A percentile compares a stretch with the other conserved stretches of the same genome.
phyloP scores from a whole-genome alignment of 2,329 filamentous ascomycete species.

The Alternaria sp. region DNA sequence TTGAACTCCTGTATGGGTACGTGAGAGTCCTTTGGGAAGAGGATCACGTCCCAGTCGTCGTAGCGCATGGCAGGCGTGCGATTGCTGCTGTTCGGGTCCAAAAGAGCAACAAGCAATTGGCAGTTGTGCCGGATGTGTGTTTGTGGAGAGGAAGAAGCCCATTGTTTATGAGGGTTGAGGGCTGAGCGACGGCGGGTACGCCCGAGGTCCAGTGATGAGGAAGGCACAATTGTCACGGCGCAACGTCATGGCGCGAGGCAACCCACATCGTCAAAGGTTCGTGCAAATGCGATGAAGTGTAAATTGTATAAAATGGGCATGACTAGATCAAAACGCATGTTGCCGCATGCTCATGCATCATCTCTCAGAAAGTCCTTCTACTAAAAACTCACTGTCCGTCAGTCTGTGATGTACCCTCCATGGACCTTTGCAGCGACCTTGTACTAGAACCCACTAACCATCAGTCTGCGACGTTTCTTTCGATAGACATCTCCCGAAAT shows the following conservation, averaged over 20 bases:
- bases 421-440: background rate
- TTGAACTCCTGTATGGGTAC: conserved; percentile 83
- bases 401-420: background rate
- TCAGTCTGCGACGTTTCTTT: background rate
- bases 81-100: conserved; percentile 21
- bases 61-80: conserved; percentile 70
- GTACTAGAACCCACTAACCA: background rate
- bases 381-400: background rate
- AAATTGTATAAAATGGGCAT: background rate
- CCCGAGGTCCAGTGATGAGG: background rate
- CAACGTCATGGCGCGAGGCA: conserved; percentile 1
- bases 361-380: background rate
- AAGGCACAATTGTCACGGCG: conserved; percentile 10
- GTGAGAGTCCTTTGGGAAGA: conserved; percentile 72
- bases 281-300: background rate
- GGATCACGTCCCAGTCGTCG: conserved; percentile 83
- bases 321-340: background rate
- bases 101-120: conserved; percentile 25
- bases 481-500: background rate
- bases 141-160: conserved; percentile 7
- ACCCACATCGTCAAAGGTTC: background rate
- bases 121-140: conserved; percentile 4
- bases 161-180: conserved; percentile 1
- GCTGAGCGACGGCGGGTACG: background rate
- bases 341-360: background rate